phyloP scores from a whole-genome alignment of 176 grass and related monocot genomes.

The Olyra latifolia region DNA sequence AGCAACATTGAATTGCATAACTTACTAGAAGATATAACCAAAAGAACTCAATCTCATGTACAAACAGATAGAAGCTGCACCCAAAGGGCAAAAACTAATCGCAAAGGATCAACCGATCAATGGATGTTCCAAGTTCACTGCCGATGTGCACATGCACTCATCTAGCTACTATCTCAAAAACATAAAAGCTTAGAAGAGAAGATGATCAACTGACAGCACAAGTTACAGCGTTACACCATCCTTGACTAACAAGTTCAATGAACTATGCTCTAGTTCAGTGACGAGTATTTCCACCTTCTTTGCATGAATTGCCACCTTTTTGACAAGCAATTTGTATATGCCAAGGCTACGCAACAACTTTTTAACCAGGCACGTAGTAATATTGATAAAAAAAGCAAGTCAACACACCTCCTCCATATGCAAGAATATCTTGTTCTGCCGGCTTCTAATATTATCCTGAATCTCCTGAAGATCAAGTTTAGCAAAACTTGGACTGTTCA shows the following conservation, averaged over 20 bases:
- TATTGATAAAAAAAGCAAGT: slow-evolving; percentile 28
- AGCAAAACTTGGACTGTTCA: slow-evolving; percentile 95
- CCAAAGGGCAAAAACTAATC: background rate
- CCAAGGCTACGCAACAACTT: background rate
- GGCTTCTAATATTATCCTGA: slow-evolving; percentile 93
- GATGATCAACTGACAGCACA: background rate
- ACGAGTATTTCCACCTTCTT: background rate
- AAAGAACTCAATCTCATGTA: slow-evolving; percentile 9
- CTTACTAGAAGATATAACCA: background rate
- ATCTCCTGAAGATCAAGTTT: slow-evolving; percentile 94
- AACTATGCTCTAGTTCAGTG: background rate
- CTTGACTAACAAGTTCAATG: background rate
- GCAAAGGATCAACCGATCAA: background rate
- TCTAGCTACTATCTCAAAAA: background rate
- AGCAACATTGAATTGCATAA: background rate
- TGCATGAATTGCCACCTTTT: background rate
- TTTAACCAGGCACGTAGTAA: background rate
- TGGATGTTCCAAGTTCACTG: background rate
- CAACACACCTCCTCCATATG: slow-evolving; percentile 95
- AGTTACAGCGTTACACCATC: background rate
- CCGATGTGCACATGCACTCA: background rate
- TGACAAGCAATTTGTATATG: slow-evolving; percentile 20
- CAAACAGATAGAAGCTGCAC: background rate
- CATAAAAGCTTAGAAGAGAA: background rate
- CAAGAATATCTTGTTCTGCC: slow-evolving; percentile 97